Evolutionary conservation across 306 rosid species (phyloP).

Genomic region (Cicer judaicum): DNA sequence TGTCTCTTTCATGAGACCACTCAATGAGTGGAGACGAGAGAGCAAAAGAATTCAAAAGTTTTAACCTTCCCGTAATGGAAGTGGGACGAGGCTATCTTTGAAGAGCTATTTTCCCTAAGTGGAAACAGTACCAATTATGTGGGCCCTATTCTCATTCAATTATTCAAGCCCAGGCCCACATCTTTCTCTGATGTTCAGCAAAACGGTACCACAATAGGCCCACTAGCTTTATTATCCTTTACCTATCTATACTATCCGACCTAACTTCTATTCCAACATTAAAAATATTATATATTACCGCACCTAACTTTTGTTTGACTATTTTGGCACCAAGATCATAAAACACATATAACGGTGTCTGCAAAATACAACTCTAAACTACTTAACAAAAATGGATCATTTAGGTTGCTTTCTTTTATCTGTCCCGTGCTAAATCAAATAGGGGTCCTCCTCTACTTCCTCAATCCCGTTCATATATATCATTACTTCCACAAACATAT

Average conservation of each 20-base stretch:
- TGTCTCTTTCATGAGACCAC: background rate
- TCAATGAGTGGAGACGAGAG: conserved; percentile 32
- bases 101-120: conserved; percentile 53
- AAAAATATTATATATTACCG: conserved; percentile 1
- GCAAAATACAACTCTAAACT: conserved; percentile 36
- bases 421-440: too few species aligned
- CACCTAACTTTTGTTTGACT: conserved; percentile 42
- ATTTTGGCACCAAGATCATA: conserved; percentile 40
- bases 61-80: conserved; percentile 71
- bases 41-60: conserved; percentile 35
- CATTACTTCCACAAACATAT: background rate
- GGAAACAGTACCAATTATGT: conserved; percentile 56
- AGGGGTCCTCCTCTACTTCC: background rate
- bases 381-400: conserved; percentile 43
- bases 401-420: conserved; percentile 13
- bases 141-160: conserved; percentile 58
- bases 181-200: background rate
- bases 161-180: conserved; percentile 84
- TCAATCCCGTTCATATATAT: background rate
- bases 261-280: conserved; percentile 42
- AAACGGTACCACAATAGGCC: conserved; percentile 51
- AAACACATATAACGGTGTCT: conserved; percentile 36
- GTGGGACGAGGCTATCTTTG: conserved; percentile 68
- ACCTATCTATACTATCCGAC: conserved; percentile 34
- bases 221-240: conserved; percentile 56